A percentile compares a stretch with the other conserved stretches of the same genome.
Evolutionary conservation across 495 filamentous ascomycete species (phyloP).

Genomic region (Xylaria curta): DNA sequence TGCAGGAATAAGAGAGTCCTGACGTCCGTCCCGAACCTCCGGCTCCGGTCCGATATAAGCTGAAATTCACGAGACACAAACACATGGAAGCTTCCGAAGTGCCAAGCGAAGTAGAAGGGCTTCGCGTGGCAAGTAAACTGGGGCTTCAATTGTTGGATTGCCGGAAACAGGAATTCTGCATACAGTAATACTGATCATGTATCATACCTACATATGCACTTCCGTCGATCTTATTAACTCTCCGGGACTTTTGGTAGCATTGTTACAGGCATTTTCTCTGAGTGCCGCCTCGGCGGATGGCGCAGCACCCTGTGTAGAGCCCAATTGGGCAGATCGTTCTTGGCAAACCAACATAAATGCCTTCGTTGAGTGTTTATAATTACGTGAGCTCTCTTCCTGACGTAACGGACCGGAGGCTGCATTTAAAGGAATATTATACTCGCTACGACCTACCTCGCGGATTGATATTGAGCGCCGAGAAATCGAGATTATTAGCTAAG

Average conservation of each 20-base stretch:
- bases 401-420: too few relatives aligned
- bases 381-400: too few relatives aligned
- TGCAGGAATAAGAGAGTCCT: neutral
- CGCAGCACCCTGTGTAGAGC: too few relatives aligned
- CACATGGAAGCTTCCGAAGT: neutral
- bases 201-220: neutral
- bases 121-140: neutral
- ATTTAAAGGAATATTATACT: neutral
- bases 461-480: neutral
- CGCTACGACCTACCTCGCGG: neutral
- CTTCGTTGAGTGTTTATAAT: too few relatives aligned
- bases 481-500: neutral
- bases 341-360: too few relatives aligned
- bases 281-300: too few relatives aligned
- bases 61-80: neutral
- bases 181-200: neutral
- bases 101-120: neutral
- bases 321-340: too few relatives aligned
- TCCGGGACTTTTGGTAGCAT: neutral
- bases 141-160: neutral
- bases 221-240: neutral
- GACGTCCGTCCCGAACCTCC: neutral
- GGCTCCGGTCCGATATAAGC: neutral
- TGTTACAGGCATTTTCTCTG: neutral
- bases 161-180: neutral